Evolutionary conservation across 176 grass and related monocot genomes (phyloP).

Genomic region (Hsuehochloa calcarea): DNA sequence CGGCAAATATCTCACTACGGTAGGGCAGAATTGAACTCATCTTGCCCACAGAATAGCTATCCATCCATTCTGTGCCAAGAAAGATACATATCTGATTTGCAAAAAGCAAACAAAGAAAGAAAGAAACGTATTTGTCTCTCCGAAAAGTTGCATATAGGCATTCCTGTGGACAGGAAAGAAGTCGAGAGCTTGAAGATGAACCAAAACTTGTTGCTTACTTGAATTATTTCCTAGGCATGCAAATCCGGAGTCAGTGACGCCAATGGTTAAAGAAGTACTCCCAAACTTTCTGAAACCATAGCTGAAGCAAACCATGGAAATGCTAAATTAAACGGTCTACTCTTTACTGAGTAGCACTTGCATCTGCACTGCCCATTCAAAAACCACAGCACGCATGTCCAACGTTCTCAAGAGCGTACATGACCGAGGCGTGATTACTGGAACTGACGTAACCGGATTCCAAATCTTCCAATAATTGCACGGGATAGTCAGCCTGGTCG

Average conservation of each 20-base stretch:
- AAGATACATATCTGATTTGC: background rate
- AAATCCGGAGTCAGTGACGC: background rate
- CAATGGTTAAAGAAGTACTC: background rate
- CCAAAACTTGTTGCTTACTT: background rate
- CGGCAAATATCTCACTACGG: constrained; percentile 6
- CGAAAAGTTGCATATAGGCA: background rate
- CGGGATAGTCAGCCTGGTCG: background rate
- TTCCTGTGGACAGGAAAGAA: constrained; percentile 12
- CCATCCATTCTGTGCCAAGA: constrained; percentile 5
- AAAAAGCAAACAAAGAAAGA: background rate
- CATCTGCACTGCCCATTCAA: background rate
- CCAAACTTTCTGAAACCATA: background rate
- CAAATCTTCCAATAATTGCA: background rate
- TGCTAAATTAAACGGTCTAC: background rate
- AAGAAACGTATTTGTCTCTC: background rate
- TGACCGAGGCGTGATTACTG: background rate
- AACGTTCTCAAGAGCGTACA: background rate
- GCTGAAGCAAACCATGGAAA: background rate
- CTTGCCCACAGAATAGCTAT: constrained; percentile 2
- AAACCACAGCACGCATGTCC: background rate
- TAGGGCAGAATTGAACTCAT: background rate
- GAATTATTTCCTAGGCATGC: background rate
- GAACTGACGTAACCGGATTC: background rate
- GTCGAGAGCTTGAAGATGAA: background rate
- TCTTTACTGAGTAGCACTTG: background rate